Conservation (phyloP, 2,329 filamentous ascomycete genomes). For the Sporothrix phasma region DNA sequence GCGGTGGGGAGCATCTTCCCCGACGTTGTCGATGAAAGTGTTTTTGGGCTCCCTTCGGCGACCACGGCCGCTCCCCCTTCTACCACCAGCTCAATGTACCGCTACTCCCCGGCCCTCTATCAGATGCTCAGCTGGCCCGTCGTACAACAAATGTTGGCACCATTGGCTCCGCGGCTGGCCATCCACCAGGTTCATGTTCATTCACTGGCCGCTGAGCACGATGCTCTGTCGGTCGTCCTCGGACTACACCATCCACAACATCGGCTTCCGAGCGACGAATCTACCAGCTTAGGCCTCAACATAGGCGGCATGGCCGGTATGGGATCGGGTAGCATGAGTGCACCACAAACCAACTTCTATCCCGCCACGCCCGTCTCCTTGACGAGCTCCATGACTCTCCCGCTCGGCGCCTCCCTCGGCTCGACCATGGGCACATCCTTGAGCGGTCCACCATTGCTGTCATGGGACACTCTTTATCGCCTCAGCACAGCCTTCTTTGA, state of each 20-base stretch:
- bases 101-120: slow-evolving; percentile 34
- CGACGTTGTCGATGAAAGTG: neutral
- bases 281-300: neutral
- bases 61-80: too few relatives aligned
- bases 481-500: slow-evolving; percentile 48
- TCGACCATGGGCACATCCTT: neutral
- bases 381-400: neutral
- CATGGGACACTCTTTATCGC: slow-evolving; percentile 39
- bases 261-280: slow-evolving; percentile 13
- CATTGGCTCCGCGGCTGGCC: slow-evolving; percentile 22
- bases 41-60: neutral
- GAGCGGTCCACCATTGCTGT: slow-evolving; percentile 25
- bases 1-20: slow-evolving; percentile 14
- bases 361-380: neutral
- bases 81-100: slow-evolving; percentile 16
- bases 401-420: neutral
- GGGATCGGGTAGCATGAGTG: neutral
- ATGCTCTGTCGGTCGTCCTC: slow-evolving; percentile 29
- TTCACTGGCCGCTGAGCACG: slow-evolving; percentile 25
- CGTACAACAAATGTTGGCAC: slow-evolving; percentile 32
- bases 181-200: slow-evolving; percentile 17
- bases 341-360: neutral
- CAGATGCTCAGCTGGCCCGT: slow-evolving; percentile 43
- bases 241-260: slow-evolving; percentile 22
- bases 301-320: neutral